These are phyloP conservation scores for Vanrija pseudolonga DNA, from an alignment of 1,284 basidiomycete species.

Conservation along the genomic window DNA sequence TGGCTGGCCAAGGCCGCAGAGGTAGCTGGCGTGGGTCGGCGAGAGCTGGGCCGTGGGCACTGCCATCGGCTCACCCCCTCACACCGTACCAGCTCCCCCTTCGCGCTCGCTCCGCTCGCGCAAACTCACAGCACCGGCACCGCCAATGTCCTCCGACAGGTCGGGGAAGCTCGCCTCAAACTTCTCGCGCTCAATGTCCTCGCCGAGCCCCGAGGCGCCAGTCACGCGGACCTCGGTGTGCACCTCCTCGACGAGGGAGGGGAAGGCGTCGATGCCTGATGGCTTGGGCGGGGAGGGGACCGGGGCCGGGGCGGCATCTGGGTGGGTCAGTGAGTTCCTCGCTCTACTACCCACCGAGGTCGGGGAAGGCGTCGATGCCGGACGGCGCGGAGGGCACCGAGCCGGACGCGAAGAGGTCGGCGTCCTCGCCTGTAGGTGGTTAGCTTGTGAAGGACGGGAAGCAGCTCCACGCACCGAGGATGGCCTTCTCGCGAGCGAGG, in stretches of 20 bases:
- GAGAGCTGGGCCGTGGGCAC: no score
- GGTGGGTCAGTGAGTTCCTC: not conserved
- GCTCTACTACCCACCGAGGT: constrained; percentile 23
- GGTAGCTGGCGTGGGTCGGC: no score
- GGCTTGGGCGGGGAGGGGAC: constrained; percentile 14
- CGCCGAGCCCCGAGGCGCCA: constrained; percentile 52
- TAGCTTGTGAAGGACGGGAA: not conserved
- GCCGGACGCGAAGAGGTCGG: constrained; percentile 46
- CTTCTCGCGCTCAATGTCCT: constrained; percentile 72
- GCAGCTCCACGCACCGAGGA: constrained; percentile 30
- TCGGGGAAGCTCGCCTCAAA: constrained; percentile 92
- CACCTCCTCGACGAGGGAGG: constrained; percentile 55
- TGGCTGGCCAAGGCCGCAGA: no score
- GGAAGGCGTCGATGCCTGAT: constrained; percentile 60
- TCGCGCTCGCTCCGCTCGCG: not conserved
- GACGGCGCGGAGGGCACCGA: constrained; percentile 32
- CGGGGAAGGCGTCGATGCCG: constrained; percentile 42
- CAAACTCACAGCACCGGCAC: constrained; percentile 5
- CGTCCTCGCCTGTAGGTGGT: constrained; percentile 43
- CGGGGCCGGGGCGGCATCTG: not conserved
- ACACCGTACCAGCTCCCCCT: constrained; percentile 1
- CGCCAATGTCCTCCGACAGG: constrained; percentile 55
- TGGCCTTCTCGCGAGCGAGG: constrained; percentile 48
- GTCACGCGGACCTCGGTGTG: constrained; percentile 66
- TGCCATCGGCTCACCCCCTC: no score